Base-by-base conservation (phyloP, 1,139 yeast species). In the Nakaseomyces nivariensis region DNA sequence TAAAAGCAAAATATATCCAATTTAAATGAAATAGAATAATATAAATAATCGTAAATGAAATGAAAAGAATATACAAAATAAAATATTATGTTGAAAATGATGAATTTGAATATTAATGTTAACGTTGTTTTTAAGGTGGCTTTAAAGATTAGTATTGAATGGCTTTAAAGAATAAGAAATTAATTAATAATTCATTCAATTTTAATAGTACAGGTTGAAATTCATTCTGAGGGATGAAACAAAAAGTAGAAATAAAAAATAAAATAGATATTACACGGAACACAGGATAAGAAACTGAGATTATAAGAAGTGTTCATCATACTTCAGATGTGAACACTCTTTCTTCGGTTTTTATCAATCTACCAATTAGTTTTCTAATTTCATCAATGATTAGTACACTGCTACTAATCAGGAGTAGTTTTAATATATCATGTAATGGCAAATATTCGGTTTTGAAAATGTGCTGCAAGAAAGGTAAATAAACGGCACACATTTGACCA, bases 361-460 rank as follows among this genome's bases (percentile, higher is more conserved):
- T n/a, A 11, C 34, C 33, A 27, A 29, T n/a, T 7, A 22, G n/a
- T 29, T 90, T 90, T 64, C 90, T 76, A 42, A 73, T 62, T 68
- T 90, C 97, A 69, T 90, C 97, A n/a, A 78, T 87, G 64, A 87
- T 70, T 70, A 89, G 80, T 5, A 90, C 96, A 4, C 87, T 71
- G 62, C 95, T 85, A 46, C 95, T 78, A 49, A 89, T 70, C 17
- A 71, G 54, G 4, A 78, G 56, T 62, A 90, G 75, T 57, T 78
- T 80, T 11, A 79, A 49, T 59, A 90, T 70, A 63, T 90, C 97
- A 22, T 74, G 67, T 9, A 88, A 64, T 46, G 76, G 72, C 53
- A 90, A 73, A 0, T 96, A 89, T 67, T 90, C 97, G 3, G 97
- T 90, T 67, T 90, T 96, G 77, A 90, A 90, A 52, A 90, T 78